Evolutionary conservation across 31 red algal species (phyloP), one percentile per base, ranked within the genome.

Genomic region (Porphyra umbilicalis): DNA sequence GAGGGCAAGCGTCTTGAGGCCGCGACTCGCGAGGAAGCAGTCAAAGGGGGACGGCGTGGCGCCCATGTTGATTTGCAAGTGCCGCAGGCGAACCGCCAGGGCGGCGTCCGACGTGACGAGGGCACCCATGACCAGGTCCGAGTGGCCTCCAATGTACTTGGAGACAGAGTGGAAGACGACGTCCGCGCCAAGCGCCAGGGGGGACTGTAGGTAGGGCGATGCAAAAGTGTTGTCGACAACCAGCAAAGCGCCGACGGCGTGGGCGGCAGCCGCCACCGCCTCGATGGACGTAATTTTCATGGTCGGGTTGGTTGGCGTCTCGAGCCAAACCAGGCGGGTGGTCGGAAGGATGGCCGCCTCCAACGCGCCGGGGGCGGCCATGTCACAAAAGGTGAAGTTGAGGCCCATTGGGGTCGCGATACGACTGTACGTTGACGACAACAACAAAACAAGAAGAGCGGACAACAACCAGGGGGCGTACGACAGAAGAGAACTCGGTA

Each of bases 201-300:
- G 91, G 20, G 36, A 39, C 38, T 91, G 88, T 11, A 75, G 79
- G 20, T 76, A 81, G 9, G 91, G 91, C 16, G 78, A 82, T 79
- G 87, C 79, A 39, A 91, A 94, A 11, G 91, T 94, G 40, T 94
- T 94, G 46, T 94, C 91, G 14, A 94, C 88, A 16, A 94, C 84
- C 76, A 94, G 71, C 0, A 84, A 32, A 7, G 34, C 87, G 33
- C 38, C 32, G 33, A 78, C 44, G 6, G 33, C 75, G 34, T 33
- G 75, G 14, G 75, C 89, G n/a, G 77, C 80, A 34, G 77, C 34
- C 35, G 78, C 79, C 30, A 87, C 32, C 33, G 36, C 25, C 29
- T 78, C 75, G 36, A 94, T 91, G 77, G 88, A 85, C 34, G 83
- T 71, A 6, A 90, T 76, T 25, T 90, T 77, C 75, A 88, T 68